These are phyloP conservation scores for Effrenium voratum DNA, from an alignment of 73 alveolate genomes.

Conservation along the genomic window DNA sequence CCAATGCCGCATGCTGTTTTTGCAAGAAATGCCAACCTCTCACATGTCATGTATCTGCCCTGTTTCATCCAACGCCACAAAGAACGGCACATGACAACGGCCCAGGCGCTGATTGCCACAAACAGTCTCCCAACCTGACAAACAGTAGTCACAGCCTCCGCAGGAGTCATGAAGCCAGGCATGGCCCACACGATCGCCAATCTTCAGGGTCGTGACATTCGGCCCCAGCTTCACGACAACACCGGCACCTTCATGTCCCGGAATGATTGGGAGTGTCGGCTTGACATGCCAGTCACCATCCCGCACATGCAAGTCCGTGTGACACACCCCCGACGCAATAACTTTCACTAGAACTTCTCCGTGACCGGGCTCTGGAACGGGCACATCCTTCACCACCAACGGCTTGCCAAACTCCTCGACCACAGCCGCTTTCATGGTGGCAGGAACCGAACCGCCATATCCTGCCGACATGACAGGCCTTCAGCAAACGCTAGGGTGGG, in stretches of 20 bases:
- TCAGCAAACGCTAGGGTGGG: not conserved
- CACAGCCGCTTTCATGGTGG: slow-evolving; percentile 45
- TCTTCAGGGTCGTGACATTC: slow-evolving; percentile 14
- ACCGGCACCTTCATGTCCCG: slow-evolving; percentile 47
- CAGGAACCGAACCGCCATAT: not conserved
- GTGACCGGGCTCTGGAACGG: slow-evolving; percentile 43
- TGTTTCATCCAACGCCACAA: too few relatives aligned
- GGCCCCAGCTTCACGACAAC: slow-evolving; percentile 49
- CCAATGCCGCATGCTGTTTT: too few relatives aligned
- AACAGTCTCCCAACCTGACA: slow-evolving; percentile 42
- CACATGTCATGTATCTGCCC: too few relatives aligned
- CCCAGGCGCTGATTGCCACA: slow-evolving; percentile 28
- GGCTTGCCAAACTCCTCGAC: slow-evolving; percentile 45
- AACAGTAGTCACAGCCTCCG: slow-evolving; percentile 40
- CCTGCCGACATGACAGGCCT: not conserved
- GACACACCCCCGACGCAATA: slow-evolving; percentile 37
- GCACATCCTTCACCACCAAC: slow-evolving; percentile 9
- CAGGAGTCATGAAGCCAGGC: slow-evolving; percentile 46
- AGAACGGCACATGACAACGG: too few relatives aligned
- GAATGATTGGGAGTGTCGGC: slow-evolving; percentile 24
- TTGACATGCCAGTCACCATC: slow-evolving; percentile 56
- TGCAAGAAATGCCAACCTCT: too few relatives aligned
- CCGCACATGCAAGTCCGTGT: slow-evolving; percentile 29
- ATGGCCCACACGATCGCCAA: slow-evolving; percentile 39
- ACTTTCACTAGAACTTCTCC: slow-evolving; percentile 37